Percentiles rank a stretch among this genome's conserved stretches.
These are phyloP conservation scores for Mycena venus DNA, from an alignment of 768 basidiomycete species.

Conservation along the genomic window DNA sequence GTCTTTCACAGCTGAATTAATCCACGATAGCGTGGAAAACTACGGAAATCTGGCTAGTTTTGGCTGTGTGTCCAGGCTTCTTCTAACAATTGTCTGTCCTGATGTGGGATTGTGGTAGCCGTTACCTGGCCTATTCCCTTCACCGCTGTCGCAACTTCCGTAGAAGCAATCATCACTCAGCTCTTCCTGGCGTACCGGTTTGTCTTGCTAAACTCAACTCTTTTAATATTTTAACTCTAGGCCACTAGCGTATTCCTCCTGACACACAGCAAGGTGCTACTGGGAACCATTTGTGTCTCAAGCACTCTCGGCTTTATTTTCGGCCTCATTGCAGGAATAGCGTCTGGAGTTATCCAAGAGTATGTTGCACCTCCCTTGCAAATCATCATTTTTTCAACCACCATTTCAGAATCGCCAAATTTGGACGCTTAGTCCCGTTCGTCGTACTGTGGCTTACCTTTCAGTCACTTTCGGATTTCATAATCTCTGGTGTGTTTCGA, in stretches of 20 bases:
- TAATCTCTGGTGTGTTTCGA: slow-evolving; percentile 56
- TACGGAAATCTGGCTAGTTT: slow-evolving; percentile 54
- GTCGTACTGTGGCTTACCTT: slow-evolving; percentile 63
- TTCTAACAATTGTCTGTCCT: background rate
- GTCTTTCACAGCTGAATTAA: background rate
- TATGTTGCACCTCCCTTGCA: slow-evolving; percentile 43
- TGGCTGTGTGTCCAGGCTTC: slow-evolving; percentile 37
- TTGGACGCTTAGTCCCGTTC: slow-evolving; percentile 55
- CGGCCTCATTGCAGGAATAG: slow-evolving; percentile 57
- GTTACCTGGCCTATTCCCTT: slow-evolving; percentile 65
- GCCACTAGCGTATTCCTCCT: slow-evolving; percentile 53
- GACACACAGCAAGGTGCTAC: slow-evolving; percentile 51
- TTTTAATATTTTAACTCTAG: slow-evolving; percentile 7
- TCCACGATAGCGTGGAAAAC: slow-evolving; percentile 51
- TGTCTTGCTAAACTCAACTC: too few relatives aligned
- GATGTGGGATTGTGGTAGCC: slow-evolving; percentile 39
- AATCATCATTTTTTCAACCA: background rate
- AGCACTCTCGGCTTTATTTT: slow-evolving; percentile 57
- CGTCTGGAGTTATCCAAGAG: slow-evolving; percentile 57
- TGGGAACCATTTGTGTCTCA: slow-evolving; percentile 49
- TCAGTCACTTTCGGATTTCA: slow-evolving; percentile 58
- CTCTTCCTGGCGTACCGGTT: slow-evolving; percentile 61
- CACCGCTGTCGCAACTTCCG: slow-evolving; percentile 58
- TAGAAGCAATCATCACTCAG: slow-evolving; percentile 66
- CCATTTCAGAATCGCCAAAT: slow-evolving; percentile 54